Percentiles rank a stretch among this genome's conserved stretches.
phyloP scores from a whole-genome alignment of 176 grass and related monocot species.

The Chloris gayana region DNA sequence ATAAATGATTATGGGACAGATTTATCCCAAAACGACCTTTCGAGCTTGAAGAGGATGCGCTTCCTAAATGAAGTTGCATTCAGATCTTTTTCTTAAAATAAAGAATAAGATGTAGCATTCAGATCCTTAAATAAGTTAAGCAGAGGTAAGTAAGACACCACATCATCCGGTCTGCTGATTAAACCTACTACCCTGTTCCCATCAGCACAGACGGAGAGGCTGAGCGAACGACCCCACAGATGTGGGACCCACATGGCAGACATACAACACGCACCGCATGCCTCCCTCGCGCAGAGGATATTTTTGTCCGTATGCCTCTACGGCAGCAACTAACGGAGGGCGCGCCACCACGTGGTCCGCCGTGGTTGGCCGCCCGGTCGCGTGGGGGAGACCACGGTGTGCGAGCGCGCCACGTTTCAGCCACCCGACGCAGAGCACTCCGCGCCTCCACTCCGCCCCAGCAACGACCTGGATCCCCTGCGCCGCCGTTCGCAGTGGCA shows the following conservation, averaged over 20 bases:
- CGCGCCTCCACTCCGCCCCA: slow-evolving; percentile 7
- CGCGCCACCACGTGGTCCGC: slow-evolving; percentile 13
- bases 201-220: background rate
- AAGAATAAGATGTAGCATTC: background rate
- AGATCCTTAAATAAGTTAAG: background rate
- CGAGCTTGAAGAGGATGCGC: too few species aligned
- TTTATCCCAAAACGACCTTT: background rate
- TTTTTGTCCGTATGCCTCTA: slow-evolving; percentile 50
- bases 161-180: background rate
- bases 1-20: background rate
- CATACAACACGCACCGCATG: background rate
- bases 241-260: background rate
- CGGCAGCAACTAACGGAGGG: slow-evolving; percentile 42
- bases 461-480: slow-evolving; percentile 40
- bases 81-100: background rate
- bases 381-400: background rate
- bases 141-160: background rate
- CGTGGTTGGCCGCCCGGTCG: background rate
- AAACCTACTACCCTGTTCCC: slow-evolving; percentile 16
- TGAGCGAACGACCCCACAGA: background rate
- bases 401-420: slow-evolving; percentile 37
- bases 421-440: slow-evolving; percentile 9
- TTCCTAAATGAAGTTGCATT: background rate
- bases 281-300: slow-evolving; percentile 14
- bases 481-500: slow-evolving; percentile 17